Base-by-base conservation (phyloP, 1,284 basidiomycete genomes). In the Trichosporon sp. region DNA sequence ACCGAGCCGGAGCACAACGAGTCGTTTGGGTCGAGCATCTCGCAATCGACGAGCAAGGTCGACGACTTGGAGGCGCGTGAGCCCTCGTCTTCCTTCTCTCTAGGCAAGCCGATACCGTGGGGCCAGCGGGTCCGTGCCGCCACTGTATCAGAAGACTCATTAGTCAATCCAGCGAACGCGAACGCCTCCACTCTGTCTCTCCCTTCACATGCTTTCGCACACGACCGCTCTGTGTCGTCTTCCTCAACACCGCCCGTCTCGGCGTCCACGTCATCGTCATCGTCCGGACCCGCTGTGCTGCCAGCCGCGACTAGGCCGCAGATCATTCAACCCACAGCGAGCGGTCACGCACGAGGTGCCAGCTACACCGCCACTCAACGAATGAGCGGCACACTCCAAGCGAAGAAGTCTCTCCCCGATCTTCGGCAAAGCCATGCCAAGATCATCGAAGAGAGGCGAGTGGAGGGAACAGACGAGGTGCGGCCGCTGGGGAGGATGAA, bases 321-420 rank as follows among this genome's bases (percentile, higher is more conserved):
- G 16, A 19, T 19, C 70, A 46, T 2, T 27, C 46, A 59, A 33
- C 54, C 64, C 9, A 32, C 13, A 14, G 14, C 49, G 1, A 59
- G 46, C 37, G 67, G 72, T 8, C 79, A 81, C 67, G 69, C 61
- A 31, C 74, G 75, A 11, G 78, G 78, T 16, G 74, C 75, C 9
- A 79, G 79, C 67, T 76, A 73, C 64, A 77, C 75, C 2, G 71
- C 73, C 1, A 70, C 75, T 3, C 78, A 79, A 33, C 71, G 79
- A 8, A 67, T 74, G 8, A 78, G 76, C 54, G 76, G 70, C 2
- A 80, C 81, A 6, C 80, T 89, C 4, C 76, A 83, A 1, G 82
- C 83, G 32, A 93, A 92, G 81, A 92, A 95, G 80, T 94, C 91
- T 61, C 82, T 96, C 65, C 92, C 94, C 9, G 92, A 96, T 74